A percentile compares a stretch with the other conserved stretches of the same genome.
Conservation (phyloP, 2,329 filamentous ascomycete genomes). For the Aspergillus jensenii region DNA sequence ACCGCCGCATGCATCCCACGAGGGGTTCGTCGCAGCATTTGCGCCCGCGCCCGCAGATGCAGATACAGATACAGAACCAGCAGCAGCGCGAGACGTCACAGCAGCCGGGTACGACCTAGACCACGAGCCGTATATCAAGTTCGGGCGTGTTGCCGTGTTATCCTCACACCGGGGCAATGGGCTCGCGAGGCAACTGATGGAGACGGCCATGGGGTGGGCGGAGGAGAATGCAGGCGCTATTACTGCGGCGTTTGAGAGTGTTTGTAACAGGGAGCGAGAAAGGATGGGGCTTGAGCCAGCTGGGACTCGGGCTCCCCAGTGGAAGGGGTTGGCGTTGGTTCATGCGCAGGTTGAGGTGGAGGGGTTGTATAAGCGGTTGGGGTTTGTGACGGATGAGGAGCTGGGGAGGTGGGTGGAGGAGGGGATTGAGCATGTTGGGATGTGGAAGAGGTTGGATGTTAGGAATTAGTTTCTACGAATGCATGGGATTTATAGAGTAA, state of each 20-base stretch:
- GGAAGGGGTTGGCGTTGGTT: constrained; percentile 73
- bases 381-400: constrained; percentile 70
- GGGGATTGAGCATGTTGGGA: constrained; percentile 79
- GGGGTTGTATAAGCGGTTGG: constrained; percentile 66
- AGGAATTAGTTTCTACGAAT: not conserved
- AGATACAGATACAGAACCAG: not conserved
- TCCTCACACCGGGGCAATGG: constrained; percentile 64
- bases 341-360: constrained; percentile 73
- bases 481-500: not conserved
- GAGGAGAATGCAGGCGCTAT: constrained; percentile 56
- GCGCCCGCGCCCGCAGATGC: not conserved
- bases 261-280: constrained; percentile 44
- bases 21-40: constrained; percentile 29
- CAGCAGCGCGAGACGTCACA: not conserved
- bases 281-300: constrained; percentile 22
- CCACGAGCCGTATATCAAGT: constrained; percentile 75
- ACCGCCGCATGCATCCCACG: constrained; percentile 69
- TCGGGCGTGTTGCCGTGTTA: constrained; percentile 74
- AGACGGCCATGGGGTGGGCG: constrained; percentile 68
- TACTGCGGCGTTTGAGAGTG: constrained; percentile 18
- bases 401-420: constrained; percentile 82
- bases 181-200: constrained; percentile 66
- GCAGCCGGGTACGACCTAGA: constrained; percentile 46
- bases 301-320: constrained; percentile 34
- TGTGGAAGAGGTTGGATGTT: constrained; percentile 61